Conservation (phyloP, 1,284 basidiomycete genomes). For the Apiotrichum veenhuisii region DNA sequence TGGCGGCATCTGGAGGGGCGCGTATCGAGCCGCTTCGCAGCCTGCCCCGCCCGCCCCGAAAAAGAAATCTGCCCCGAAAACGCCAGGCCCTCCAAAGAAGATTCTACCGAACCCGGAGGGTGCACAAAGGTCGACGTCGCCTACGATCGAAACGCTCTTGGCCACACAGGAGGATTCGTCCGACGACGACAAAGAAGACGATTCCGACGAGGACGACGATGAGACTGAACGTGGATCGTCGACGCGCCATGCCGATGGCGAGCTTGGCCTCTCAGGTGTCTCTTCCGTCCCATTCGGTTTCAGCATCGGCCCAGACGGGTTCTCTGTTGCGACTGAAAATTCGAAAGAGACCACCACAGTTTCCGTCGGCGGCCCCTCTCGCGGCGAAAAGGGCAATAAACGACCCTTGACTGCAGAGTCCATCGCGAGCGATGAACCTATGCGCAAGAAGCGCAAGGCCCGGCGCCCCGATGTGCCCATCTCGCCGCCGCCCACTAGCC, state of each 20-base stretch:
- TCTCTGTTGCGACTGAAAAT: constrained; percentile 9
- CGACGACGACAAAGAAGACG: constrained; percentile 20
- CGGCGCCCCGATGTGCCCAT: background rate
- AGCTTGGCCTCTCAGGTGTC: background rate
- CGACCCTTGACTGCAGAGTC: background rate
- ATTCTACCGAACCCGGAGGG: constrained; percentile 1
- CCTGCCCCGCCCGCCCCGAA: background rate
- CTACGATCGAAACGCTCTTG: constrained; percentile 24
- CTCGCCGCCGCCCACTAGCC: constrained; percentile 5
- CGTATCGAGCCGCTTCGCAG: too few relatives aligned
- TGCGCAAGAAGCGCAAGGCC: background rate
- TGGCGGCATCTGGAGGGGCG: too few relatives aligned
- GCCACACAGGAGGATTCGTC: constrained; percentile 26
- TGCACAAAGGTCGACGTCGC: constrained; percentile 1
- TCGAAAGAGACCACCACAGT: background rate
- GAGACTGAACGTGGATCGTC: background rate
- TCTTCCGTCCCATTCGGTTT: constrained; percentile 24
- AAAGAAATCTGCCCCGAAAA: background rate
- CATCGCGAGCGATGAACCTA: background rate
- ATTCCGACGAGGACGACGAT: constrained; percentile 22
- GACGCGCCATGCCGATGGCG: background rate
- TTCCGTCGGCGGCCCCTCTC: background rate
- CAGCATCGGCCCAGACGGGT: constrained; percentile 30
- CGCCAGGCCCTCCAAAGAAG: background rate
- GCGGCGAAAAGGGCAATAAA: background rate